These are phyloP conservation scores for Pyrus communis DNA, from an alignment of 306 rosid genomes.

Conservation along the genomic window DNA sequence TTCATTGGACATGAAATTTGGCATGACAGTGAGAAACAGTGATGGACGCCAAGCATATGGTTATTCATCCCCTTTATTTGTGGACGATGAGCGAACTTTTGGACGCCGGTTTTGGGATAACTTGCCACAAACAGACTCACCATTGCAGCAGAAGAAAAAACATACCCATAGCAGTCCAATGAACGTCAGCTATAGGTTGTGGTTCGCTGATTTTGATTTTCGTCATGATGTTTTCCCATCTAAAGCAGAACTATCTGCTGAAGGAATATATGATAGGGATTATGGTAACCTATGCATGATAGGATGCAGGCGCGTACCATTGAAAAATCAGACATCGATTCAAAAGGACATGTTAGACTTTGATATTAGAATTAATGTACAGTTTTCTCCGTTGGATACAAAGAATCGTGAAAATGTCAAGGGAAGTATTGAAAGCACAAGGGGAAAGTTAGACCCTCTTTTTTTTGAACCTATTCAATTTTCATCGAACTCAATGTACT, in stretches of 20 bases:
- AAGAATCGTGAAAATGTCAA: conserved; percentile 31
- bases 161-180: conserved; percentile 14
- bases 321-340: conserved; percentile 22
- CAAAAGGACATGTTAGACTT: conserved; percentile 60
- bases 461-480: conserved; percentile 55
- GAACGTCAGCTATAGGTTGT: conserved; percentile 59
- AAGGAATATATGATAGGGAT: conserved; percentile 64
- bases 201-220: conserved; percentile 41
- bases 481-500: conserved; percentile 47
- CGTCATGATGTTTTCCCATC: conserved; percentile 18
- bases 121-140: neutral
- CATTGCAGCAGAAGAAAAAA: conserved; percentile 1
- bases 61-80: conserved; percentile 52
- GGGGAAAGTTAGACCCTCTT: conserved; percentile 50
- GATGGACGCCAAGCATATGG: conserved; percentile 58
- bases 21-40: conserved; percentile 45
- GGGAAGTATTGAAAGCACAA: conserved; percentile 69
- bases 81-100: conserved; percentile 39
- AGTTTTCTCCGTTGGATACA: conserved; percentile 56
- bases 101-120: conserved; percentile 10
- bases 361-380: conserved; percentile 45
- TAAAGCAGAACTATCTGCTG: conserved; percentile 48
- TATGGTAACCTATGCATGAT: conserved; percentile 64
- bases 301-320: conserved; percentile 57
- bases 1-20: conserved; percentile 64